Percentiles rank a stretch among this genome's conserved stretches.
Conservation (phyloP, 192 early-diverging fungal genomes). For the Backusella parvicylindrica region DNA sequence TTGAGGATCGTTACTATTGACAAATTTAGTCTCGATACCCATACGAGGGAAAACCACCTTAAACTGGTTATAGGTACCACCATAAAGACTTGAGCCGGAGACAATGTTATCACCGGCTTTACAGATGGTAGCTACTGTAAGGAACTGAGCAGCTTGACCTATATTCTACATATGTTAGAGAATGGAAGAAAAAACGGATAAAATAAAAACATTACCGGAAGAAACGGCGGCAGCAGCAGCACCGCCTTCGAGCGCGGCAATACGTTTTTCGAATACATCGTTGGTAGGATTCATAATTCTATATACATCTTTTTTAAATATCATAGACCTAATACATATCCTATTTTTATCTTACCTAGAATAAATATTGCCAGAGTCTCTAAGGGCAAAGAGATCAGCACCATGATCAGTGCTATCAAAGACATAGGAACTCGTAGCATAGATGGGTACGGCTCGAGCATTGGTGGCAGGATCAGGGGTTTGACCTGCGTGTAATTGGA, state of each 20-base stretch:
- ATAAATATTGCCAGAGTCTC: slow-evolving; percentile 81
- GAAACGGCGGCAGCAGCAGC: slow-evolving; percentile 60
- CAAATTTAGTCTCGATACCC: slow-evolving; percentile 81
- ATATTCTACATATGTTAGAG: too few species aligned
- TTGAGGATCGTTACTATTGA: slow-evolving; percentile 65
- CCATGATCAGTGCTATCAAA: slow-evolving; percentile 82
- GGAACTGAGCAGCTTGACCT: slow-evolving; percentile 87
- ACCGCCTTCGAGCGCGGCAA: slow-evolving; percentile 90
- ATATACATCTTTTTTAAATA: background rate
- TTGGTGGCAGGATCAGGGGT: slow-evolving; percentile 59
- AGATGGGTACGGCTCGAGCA: slow-evolving; percentile 87
- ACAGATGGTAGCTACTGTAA: slow-evolving; percentile 75
- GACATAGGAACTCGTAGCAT: slow-evolving; percentile 81
- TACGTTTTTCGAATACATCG: slow-evolving; percentile 88
- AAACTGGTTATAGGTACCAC: slow-evolving; percentile 82
- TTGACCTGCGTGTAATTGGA: slow-evolving; percentile 89
- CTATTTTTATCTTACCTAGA: slow-evolving; percentile 49
- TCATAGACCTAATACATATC: background rate
- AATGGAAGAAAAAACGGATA: background rate
- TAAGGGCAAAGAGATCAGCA: slow-evolving; percentile 76
- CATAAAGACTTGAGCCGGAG: slow-evolving; percentile 70
- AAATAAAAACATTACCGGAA: slow-evolving; percentile 23
- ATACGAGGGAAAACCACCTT: slow-evolving; percentile 81
- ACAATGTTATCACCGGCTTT: slow-evolving; percentile 88
- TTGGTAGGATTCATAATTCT: slow-evolving; percentile 76